A percentile compares a stretch with the other conserved stretches of the same genome.
Evolutionary conservation across 176 grass and related monocot species (phyloP).

Genomic region (Oryza meridionalis): DNA sequence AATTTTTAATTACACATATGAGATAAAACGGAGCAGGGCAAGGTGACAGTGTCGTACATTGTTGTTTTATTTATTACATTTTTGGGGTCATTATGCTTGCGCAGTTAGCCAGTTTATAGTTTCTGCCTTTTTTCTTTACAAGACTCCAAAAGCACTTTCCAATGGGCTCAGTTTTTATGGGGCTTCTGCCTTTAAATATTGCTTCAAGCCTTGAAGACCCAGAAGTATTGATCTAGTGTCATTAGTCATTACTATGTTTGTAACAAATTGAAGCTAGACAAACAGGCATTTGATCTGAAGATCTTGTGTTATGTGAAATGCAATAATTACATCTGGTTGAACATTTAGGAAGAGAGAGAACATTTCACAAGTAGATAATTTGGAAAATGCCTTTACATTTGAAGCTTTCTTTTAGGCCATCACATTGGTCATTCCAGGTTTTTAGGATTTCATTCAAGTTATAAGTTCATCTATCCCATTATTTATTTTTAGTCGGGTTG

Average conservation of each 20-base stretch:
- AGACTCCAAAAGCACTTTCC: background rate
- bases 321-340: conserved; percentile 11
- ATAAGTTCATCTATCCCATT: background rate
- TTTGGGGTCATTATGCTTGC: background rate
- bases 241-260: background rate
- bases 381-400: background rate
- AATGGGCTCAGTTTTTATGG: background rate
- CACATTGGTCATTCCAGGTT: background rate
- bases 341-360: background rate
- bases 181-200: background rate
- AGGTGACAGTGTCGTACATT: background rate
- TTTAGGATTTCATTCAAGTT: conserved; percentile 11
- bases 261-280: conserved; percentile 11
- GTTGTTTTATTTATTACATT: background rate
- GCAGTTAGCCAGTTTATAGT: background rate
- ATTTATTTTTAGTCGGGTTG: background rate
- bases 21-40: background rate
- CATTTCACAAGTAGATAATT: conserved; percentile 1
- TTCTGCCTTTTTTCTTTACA: conserved; percentile 14
- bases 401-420: conserved; percentile 6
- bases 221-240: conserved; percentile 3
- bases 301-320: conserved; percentile 12
- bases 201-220: conserved; percentile 2
- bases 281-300: conserved; percentile 9
- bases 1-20: conserved; percentile 14